Evolutionary conservation across 345 rosid genomes (phyloP).

Genomic region (Gossypium herbaceum): DNA sequence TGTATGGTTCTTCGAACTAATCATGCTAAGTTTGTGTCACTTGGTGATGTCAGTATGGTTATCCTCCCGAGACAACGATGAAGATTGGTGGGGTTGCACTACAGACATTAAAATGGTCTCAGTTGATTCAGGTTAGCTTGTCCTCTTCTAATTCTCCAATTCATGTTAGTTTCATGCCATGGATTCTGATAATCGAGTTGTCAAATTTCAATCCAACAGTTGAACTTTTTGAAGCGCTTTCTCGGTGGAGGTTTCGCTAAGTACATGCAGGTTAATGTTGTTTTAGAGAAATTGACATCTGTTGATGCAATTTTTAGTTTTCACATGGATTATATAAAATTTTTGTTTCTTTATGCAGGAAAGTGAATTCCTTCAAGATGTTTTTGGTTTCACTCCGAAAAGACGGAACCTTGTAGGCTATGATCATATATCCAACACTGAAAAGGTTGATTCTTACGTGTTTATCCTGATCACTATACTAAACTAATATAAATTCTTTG

Average conservation of each 20-base stretch:
- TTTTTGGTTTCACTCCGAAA: background rate
- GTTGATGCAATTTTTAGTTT: constrained; percentile 18
- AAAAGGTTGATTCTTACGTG: background rate
- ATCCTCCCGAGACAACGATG: constrained; percentile 52
- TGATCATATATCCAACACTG: constrained; percentile 18
- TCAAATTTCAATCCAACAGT: constrained; percentile 34
- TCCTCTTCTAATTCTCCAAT: background rate
- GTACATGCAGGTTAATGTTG: constrained; percentile 79
- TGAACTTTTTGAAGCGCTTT: constrained; percentile 73
- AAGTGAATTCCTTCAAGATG: background rate
- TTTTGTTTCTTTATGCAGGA: background rate
- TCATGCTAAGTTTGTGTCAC: background rate
- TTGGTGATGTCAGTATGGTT: constrained; percentile 47
- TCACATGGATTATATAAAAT: background rate
- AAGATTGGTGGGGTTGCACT: constrained; percentile 72
- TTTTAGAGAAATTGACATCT: background rate
- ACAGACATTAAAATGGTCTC: constrained; percentile 62
- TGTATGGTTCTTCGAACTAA: too few relatives aligned
- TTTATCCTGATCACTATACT: too few relatives aligned
- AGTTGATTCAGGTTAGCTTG: constrained; percentile 57
- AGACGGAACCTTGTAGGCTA: background rate
- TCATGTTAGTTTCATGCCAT: background rate
- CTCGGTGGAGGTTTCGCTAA: constrained; percentile 88
- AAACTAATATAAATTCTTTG: too few relatives aligned
- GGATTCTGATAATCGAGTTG: background rate